phyloP scores from a whole-genome alignment of 768 basidiomycete genomes.

The Suillus subalutaceus region DNA sequence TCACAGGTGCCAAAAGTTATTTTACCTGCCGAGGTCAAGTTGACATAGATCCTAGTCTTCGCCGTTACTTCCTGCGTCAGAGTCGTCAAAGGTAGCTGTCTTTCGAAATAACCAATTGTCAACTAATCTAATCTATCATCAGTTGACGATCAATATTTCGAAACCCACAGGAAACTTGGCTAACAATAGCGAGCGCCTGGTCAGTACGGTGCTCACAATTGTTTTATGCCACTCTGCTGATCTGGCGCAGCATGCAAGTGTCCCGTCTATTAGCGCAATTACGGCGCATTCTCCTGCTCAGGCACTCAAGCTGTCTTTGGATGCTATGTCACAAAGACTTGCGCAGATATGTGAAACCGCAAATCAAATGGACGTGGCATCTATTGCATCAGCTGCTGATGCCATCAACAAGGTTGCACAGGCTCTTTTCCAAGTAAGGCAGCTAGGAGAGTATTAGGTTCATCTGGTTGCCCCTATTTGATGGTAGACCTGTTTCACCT shows the following conservation, averaged over 20 bases:
- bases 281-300: slow-evolving; percentile 37
- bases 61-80: slow-evolving; percentile 32
- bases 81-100: slow-evolving; percentile 29
- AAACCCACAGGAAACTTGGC: slow-evolving; percentile 17
- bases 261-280: slow-evolving; percentile 15
- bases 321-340: slow-evolving; percentile 54
- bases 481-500: not conserved
- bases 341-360: slow-evolving; percentile 43
- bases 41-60: slow-evolving; percentile 15
- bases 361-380: slow-evolving; percentile 44
- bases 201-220: not conserved
- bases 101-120: slow-evolving; percentile 7
- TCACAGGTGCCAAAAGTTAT: slow-evolving; percentile 15
- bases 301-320: slow-evolving; percentile 57
- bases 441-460: slow-evolving; percentile 48
- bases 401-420: slow-evolving; percentile 66
- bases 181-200: slow-evolving; percentile 21
- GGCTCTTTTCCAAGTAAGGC: slow-evolving; percentile 61
- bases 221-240: slow-evolving; percentile 10
- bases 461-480: not conserved
- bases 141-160: slow-evolving; percentile 28
- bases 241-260: slow-evolving; percentile 19
- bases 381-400: slow-evolving; percentile 65
- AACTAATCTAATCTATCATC: slow-evolving; percentile 8
- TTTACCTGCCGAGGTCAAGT: not conserved